Evolutionary conservation across 257 asterid species (phyloP).

Genomic region (Fraxinus cuspidata): DNA sequence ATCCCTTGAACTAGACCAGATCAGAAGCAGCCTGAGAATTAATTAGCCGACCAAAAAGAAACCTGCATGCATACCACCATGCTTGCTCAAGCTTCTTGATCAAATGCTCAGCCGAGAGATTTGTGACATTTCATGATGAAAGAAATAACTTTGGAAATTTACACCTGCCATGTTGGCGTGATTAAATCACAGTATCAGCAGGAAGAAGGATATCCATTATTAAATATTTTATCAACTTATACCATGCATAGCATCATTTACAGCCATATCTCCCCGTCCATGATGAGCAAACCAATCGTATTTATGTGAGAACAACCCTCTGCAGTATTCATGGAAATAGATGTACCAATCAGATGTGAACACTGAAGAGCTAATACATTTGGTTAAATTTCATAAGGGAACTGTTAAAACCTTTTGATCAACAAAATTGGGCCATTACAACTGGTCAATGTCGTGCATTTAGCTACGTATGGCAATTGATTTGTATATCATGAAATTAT

Average conservation of each 20-base stretch:
- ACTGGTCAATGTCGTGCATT: slow-evolving; percentile 31
- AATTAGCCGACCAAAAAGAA: too few species aligned
- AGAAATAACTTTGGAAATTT: too few species aligned
- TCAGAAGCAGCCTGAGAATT: too few species aligned
- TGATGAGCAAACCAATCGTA: slow-evolving; percentile 38
- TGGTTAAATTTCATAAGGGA: neutral
- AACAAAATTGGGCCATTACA: slow-evolving; percentile 28
- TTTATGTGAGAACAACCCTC: slow-evolving; percentile 66
- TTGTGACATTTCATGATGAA: too few species aligned
- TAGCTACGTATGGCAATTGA: slow-evolving; percentile 19
- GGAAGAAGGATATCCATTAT: neutral
- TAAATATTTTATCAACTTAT: neutral
- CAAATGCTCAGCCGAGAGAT: too few species aligned
- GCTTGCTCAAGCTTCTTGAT: too few species aligned
- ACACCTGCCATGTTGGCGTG: neutral
- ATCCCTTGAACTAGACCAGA: too few species aligned
- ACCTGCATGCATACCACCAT: too few species aligned
- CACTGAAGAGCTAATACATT: neutral
- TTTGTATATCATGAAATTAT: slow-evolving; percentile 23
- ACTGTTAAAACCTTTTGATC: slow-evolving; percentile 34
- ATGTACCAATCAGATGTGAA: neutral
- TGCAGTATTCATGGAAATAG: slow-evolving; percentile 34
- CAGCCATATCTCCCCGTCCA: slow-evolving; percentile 50
- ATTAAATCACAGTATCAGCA: neutral
- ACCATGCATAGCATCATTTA: slow-evolving; percentile 1